phyloP scores from a whole-genome alignment of 1,139 yeast species.

The Meyerozyma carpophila region DNA sequence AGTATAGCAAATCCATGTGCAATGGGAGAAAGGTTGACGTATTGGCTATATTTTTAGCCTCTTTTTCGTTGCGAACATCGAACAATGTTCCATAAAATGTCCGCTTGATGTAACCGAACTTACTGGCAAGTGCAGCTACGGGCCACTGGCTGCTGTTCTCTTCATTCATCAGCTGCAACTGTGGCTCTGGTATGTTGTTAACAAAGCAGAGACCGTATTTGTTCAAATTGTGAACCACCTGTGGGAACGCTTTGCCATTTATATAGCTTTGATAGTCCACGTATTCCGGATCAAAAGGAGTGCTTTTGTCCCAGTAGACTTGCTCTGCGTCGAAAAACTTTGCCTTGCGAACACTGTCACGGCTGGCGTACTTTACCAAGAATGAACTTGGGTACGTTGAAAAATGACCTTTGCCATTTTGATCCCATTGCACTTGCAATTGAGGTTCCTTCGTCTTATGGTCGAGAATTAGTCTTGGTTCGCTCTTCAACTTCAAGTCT shows the following conservation, averaged over 20 bases:
- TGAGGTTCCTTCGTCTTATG: constrained; percentile 21
- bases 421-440: constrained; percentile 52
- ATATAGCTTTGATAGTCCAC: constrained; percentile 15
- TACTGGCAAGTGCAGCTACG: constrained; percentile 44
- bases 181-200: constrained; percentile 43
- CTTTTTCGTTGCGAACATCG: constrained; percentile 54
- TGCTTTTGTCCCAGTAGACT: constrained; percentile 35
- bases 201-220: constrained; percentile 57
- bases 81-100: constrained; percentile 75
- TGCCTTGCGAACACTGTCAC: constrained; percentile 24
- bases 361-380: constrained; percentile 39
- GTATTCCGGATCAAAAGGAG: constrained; percentile 14
- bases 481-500: constrained; percentile 16
- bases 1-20: constrained; percentile 76
- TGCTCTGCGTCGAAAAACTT: constrained; percentile 32
- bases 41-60: constrained; percentile 73
- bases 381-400: constrained; percentile 46
- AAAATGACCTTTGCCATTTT: constrained; percentile 26
- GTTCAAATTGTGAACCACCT: constrained; percentile 45
- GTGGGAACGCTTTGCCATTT: constrained; percentile 31
- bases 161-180: constrained; percentile 15
- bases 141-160: constrained; percentile 35
- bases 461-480: constrained; percentile 22
- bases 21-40: constrained; percentile 64
- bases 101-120: constrained; percentile 65